A percentile compares a stretch with the other conserved stretches of the same genome.
Evolutionary conservation across 2,329 filamentous ascomycete genomes (phyloP).

Genomic region (Fusarium mangiferae): DNA sequence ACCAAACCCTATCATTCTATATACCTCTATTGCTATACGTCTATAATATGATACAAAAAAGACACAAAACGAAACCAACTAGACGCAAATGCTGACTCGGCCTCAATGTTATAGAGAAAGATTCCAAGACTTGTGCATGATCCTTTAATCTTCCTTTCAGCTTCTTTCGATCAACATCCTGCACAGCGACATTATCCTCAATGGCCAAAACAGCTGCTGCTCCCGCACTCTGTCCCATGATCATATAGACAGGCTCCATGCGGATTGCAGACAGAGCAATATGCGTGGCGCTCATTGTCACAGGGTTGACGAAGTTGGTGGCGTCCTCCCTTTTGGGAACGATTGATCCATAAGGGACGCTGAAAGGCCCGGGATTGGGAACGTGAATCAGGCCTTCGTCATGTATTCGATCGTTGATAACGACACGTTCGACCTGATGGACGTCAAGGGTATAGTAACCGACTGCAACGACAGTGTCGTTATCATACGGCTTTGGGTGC

Average conservation of each 20-base stretch:
- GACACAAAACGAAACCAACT: neutral
- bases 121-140: slow-evolving; percentile 14
- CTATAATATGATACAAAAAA: neutral
- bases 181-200: slow-evolving; percentile 19
- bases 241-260: slow-evolving; percentile 26
- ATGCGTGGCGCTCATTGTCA: slow-evolving; percentile 19
- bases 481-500: neutral
- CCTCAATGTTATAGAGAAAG: neutral
- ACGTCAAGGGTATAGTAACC: slow-evolving; percentile 28
- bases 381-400: slow-evolving; percentile 26
- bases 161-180: slow-evolving; percentile 21
- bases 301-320: slow-evolving; percentile 22
- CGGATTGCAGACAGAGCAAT: slow-evolving; percentile 17
- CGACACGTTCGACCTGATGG: slow-evolving; percentile 24
- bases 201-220: slow-evolving; percentile 27
- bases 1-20: neutral
- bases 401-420: slow-evolving; percentile 9
- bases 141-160: neutral
- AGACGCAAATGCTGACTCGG: neutral
- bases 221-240: slow-evolving; percentile 19
- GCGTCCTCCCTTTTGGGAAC: slow-evolving; percentile 3
- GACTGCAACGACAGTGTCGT: slow-evolving; percentile 8
- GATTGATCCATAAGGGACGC: slow-evolving; percentile 11
- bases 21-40: neutral
- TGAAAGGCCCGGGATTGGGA: slow-evolving; percentile 13